Evolutionary conservation across 1,139 yeast species (phyloP).

Genomic region (Kodamaea sp.): DNA sequence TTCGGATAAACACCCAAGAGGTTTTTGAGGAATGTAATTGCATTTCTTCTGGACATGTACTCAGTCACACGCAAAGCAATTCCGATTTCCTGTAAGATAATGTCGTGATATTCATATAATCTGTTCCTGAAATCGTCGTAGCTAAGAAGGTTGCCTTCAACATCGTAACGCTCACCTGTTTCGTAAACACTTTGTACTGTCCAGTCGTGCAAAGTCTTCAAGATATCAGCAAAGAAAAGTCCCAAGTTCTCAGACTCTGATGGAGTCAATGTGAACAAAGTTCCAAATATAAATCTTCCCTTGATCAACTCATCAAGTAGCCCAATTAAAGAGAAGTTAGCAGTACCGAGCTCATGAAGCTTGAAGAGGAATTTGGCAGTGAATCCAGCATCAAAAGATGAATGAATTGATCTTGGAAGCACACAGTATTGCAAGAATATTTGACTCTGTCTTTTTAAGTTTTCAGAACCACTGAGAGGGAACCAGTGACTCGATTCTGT

Average conservation of each 20-base stretch:
- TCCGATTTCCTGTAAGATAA: constrained; percentile 47
- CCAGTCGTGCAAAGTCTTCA: constrained; percentile 51
- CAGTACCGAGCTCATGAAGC: constrained; percentile 44
- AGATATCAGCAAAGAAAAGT: constrained; percentile 61
- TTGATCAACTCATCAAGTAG: constrained; percentile 54
- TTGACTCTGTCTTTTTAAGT: constrained; percentile 13
- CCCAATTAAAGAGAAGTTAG: constrained; percentile 44
- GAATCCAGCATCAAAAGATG: constrained; percentile 83
- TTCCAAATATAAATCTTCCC: constrained; percentile 52
- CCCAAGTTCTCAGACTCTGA: constrained; percentile 84
- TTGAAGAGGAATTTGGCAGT: constrained; percentile 61
- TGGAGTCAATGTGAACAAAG: constrained; percentile 71
- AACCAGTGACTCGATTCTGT: constrained; percentile 29
- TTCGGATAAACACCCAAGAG: constrained; percentile 66
- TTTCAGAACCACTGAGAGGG: constrained; percentile 6
- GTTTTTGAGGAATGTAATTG: constrained; percentile 75
- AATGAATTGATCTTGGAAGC: constrained; percentile 74
- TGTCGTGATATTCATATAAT: constrained; percentile 58
- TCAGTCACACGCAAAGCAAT: constrained; percentile 56
- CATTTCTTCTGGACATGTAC: constrained; percentile 81
- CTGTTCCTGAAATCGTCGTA: constrained; percentile 42
- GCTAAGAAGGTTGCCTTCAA: constrained; percentile 15
- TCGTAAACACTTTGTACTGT: constrained; percentile 25
- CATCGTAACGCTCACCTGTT: constrained; percentile 8
- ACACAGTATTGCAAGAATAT: constrained; percentile 64